These are phyloP conservation scores for Umbelopsis sp. DNA, from an alignment of 192 early-diverging fungal genomes.

Conservation along the genomic window DNA sequence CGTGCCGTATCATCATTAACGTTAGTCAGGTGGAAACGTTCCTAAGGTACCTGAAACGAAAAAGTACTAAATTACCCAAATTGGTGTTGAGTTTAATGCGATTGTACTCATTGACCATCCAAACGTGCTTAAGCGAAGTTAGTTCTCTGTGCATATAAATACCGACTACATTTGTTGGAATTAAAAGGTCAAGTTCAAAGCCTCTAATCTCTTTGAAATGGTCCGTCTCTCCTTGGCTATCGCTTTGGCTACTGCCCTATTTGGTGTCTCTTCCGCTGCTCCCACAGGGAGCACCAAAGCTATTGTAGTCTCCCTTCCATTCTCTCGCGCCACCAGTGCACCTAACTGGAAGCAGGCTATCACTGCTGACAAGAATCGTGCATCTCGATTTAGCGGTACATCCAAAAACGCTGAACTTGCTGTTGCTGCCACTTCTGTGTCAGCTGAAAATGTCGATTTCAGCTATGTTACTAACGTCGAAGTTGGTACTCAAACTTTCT, in stretches of 20 bases:
- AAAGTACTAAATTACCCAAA: neutral
- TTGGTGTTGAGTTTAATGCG: neutral
- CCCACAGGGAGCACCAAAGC: constrained; percentile 2
- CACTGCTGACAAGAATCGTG: constrained; percentile 18
- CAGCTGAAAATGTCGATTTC: constrained; percentile 27
- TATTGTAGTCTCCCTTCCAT: neutral
- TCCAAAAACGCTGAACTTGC: neutral
- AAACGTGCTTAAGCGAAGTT: neutral
- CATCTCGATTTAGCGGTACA: neutral
- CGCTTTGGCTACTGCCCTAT: constrained; percentile 4
- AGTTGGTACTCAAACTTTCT: constrained; percentile 28
- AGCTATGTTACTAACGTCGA: constrained; percentile 20
- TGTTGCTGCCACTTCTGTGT: neutral
- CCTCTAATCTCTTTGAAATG: neutral
- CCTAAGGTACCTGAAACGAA: neutral
- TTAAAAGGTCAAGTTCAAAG: neutral
- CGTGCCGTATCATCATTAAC: neutral
- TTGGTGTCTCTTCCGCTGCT: constrained; percentile 19
- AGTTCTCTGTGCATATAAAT: neutral
- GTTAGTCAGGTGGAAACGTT: neutral
- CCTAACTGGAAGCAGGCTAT: constrained; percentile 24
- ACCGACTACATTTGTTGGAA: neutral
- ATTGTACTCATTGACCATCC: neutral
- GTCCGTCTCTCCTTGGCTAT: constrained; percentile 1
- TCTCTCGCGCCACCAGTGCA: neutral